Evolutionary conservation across 2,329 filamentous ascomycete genomes (phyloP).

Genomic region (Ceratocystis diversiconidia): DNA sequence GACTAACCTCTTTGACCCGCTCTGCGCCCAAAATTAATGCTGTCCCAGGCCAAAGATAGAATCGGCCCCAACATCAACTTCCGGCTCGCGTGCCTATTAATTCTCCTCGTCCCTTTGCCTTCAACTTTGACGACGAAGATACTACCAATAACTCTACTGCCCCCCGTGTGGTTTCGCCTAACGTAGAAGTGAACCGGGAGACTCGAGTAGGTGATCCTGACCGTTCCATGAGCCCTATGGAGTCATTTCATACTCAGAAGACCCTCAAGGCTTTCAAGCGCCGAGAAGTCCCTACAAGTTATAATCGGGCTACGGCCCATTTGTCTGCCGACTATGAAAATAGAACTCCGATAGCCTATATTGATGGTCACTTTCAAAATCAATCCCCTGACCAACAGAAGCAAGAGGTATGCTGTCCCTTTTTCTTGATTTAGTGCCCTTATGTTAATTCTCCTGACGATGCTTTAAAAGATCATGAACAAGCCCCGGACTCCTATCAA

Average conservation of each 20-base stretch:
- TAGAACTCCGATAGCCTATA: not conserved
- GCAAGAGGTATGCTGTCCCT: not conserved
- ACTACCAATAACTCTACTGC: not conserved
- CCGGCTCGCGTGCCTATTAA: not conserved
- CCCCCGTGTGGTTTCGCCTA: not conserved
- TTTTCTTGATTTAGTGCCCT: too few relatives aligned
- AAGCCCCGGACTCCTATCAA: not conserved
- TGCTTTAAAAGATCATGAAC: not conserved
- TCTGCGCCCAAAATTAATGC: conserved; percentile 13
- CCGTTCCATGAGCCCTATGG: not conserved
- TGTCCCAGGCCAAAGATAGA: conserved; percentile 16
- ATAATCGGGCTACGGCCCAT: not conserved
- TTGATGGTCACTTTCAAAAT: not conserved
- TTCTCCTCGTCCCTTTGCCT: conserved; percentile 6
- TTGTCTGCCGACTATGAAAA: not conserved
- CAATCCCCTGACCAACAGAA: not conserved
- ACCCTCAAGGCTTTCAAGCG: not conserved
- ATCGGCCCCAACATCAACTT: conserved; percentile 14
- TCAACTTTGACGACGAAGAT: conserved; percentile 8
- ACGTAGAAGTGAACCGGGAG: not conserved
- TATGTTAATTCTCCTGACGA: not conserved
- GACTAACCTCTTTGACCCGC: not conserved
- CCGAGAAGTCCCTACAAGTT: not conserved
- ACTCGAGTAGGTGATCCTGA: not conserved
- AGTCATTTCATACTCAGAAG: not conserved